Percentiles rank a stretch among this genome's conserved stretches.
These are phyloP conservation scores for Trichoderma sp. DNA, from an alignment of 2,329 filamentous ascomycete species.

Conservation along the genomic window DNA sequence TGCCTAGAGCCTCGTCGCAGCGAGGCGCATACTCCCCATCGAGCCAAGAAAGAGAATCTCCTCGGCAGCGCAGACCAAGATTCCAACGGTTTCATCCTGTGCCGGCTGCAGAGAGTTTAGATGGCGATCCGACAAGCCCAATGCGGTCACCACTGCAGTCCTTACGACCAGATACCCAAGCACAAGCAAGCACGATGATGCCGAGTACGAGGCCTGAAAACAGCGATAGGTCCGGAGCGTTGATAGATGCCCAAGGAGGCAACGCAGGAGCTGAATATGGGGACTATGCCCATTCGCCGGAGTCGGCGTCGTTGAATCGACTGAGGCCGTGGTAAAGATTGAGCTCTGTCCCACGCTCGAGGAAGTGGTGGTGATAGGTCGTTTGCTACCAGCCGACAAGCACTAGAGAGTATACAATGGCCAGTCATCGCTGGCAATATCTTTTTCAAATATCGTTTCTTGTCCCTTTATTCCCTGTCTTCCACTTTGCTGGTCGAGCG, in stretches of 20 bases:
- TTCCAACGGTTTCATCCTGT: neutral
- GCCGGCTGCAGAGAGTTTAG: neutral
- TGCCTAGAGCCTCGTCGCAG: constrained; percentile 4
- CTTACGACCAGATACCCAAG: neutral
- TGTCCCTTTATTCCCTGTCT: too few relatives aligned
- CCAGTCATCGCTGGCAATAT: too few relatives aligned
- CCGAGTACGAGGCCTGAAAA: neutral
- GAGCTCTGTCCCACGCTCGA: neutral
- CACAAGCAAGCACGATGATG: neutral
- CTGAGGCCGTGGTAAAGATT: constrained; percentile 22
- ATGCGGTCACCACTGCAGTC: constrained; percentile 8
- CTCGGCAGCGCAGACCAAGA: constrained; percentile 1
- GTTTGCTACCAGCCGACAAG: too few relatives aligned
- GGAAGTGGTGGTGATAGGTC: too few relatives aligned
- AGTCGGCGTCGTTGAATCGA: neutral
- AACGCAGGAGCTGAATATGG: neutral
- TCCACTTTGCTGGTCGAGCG: too few relatives aligned
- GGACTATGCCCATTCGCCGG: neutral
- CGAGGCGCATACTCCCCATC: constrained; percentile 3
- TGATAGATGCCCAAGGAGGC: neutral
- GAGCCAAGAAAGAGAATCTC: constrained; percentile 6
- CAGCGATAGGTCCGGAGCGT: neutral
- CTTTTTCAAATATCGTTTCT: too few relatives aligned
- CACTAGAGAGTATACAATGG: too few relatives aligned
- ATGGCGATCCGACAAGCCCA: neutral